These are phyloP conservation scores for Pulicaria dysenterica DNA, from an alignment of 129 eudicot species.

Conservation along the genomic window DNA sequence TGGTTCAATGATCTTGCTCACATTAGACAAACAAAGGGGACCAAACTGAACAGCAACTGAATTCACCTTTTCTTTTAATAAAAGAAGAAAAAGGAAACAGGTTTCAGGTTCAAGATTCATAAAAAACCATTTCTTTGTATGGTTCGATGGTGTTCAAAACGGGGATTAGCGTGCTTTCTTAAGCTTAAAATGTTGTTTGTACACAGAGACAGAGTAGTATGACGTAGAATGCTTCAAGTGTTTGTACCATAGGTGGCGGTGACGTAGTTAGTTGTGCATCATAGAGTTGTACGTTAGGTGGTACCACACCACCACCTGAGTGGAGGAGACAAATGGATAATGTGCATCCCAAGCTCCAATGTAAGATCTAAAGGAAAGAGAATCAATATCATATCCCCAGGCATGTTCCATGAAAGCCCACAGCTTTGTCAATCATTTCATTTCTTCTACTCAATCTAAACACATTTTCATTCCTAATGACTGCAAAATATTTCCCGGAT, in stretches of 20 bases:
- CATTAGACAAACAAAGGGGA: neutral
- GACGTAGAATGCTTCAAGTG: neutral
- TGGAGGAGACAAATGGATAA: conserved; percentile 3
- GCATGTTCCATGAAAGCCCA: conserved; percentile 21
- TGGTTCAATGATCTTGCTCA: neutral
- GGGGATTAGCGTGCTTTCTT: neutral
- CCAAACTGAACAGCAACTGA: neutral
- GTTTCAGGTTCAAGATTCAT: neutral
- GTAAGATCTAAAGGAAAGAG: neutral
- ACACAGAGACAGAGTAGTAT: neutral
- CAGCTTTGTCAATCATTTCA: conserved; percentile 14
- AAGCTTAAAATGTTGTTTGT: neutral
- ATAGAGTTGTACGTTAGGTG: neutral
- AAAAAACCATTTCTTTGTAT: neutral
- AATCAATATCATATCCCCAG: conserved; percentile 4
- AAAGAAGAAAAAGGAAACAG: too few species aligned
- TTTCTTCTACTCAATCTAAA: neutral
- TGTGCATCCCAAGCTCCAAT: neutral
- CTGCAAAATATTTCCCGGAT: neutral
- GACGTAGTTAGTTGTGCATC: conserved; percentile 7
- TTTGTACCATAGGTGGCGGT: conserved; percentile 4
- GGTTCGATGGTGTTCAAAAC: neutral
- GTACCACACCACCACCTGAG: conserved; percentile 12
- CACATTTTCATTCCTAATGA: conserved; percentile 1
- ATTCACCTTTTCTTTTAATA: too few species aligned